Evolutionary conservation across 2,329 filamentous ascomycete genomes (phyloP), one percentile per base, ranked within the genome.

Genomic region (Peltaster fructicola): DNA sequence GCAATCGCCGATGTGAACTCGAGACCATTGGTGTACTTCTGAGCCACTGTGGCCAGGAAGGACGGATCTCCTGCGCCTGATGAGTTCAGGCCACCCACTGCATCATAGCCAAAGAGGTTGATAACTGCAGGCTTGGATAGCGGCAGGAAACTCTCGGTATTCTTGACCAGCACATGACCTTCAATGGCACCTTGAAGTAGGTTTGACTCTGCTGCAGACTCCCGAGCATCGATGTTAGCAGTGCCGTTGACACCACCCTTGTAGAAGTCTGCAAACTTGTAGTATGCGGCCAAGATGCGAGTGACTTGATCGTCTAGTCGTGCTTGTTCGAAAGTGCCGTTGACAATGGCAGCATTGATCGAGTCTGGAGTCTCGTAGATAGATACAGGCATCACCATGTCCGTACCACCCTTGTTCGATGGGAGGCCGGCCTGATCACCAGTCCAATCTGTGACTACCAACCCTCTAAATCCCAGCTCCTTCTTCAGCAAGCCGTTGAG

Each of bases 401-500:
- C 71, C 2, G 75, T 50, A 0, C 71, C 71, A 14, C 64, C 58
- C 20, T 73, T 49, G 0, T 68, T 64, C 12, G 64, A 66, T 0
- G 56, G 59, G 1, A 73, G 63, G 2, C 68, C 68, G 0, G 61
- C 58, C 26, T 67, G 57, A 26, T 73, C 67, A 0, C 65, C 66
- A 14, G 63, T 45, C 71, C 73, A 79, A 43, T 79, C 73, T 2
- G 25, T 31, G 56, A 76, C 67, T 15, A 77, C 64, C 36, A 51
- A 70, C 40, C 74, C 74, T 37, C 76, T 70, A 33, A 79, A 79
- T 0, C 68, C 70, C 18, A 79, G 57, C 47, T 80, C 74, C 18
- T 73, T 70, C 38, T 79, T 80, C 8, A 79, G 51, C 4, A 79
- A 57, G 0, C 66, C 68, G 33, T 77, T 79, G 23, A 74, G 56